Evolutionary conservation across 2,329 filamentous ascomycete species (phyloP), one percentile per base, ranked within the genome.

Genomic region (Trichoderma guizhouense): DNA sequence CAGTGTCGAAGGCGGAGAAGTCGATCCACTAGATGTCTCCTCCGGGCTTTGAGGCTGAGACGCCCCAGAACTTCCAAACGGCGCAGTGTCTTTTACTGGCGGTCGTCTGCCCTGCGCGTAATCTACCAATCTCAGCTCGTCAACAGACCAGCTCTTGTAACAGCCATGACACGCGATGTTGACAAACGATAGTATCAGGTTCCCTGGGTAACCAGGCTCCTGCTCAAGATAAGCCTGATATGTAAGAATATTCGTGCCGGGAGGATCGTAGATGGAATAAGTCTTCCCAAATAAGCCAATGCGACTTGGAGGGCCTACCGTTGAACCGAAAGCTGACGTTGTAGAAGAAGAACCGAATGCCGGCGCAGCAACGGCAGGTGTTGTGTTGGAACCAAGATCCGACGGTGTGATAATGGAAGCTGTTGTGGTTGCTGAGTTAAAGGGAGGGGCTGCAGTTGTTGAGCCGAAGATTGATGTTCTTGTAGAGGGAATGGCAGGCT

Each of bases 181-280:
- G 12, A 11, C 3, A 1, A 3, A 53, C 4, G 18, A 51, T 4
- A 51, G 0, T 47, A 18, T 11, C 18, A 5, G 8, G 7, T 47
- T 3, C 18, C 36, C n/a, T 21, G n/a, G 9, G 18, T 0, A 0
- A 1, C 3, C n/a, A 12, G 43, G n/a, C 0, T 51, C 43, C 3
- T 11, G 43, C 8, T 21, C 43, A 51, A 21, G n/a, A 3, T 1
- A 21, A 11, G 43, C 43, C 43, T 2, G 43, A 1, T 51, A 51
- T 43, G 15, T n/a, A n/a, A 43, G 15, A 4, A n/a, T n/a, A n/a
- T n/a, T n/a, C 15, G 39, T 43, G 39, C 18, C 1, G 39, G 39
- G 39, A 43, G 39, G 39, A 43, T 43, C 39, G 7, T n/a, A 43
- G 9, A n/a, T 43, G 39, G 39, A n/a, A 43, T n/a, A 43, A 9